phyloP scores from a whole-genome alignment of 2,329 filamentous ascomycete genomes.

The Colletotrichum sp. region DNA sequence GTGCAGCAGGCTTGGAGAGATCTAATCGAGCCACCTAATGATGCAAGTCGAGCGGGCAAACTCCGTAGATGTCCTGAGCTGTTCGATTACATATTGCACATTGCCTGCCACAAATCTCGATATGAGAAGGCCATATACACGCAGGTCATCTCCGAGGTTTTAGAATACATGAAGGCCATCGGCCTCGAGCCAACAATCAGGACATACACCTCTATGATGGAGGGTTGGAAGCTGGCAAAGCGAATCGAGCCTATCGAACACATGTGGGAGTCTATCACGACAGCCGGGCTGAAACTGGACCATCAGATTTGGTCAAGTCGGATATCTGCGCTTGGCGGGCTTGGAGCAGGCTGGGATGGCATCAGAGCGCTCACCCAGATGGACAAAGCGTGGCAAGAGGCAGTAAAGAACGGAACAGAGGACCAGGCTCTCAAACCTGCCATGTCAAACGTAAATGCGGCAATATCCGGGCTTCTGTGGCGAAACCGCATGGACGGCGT shows the following conservation, averaged over 20 bases:
- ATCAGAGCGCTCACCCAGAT: conserved; percentile 71
- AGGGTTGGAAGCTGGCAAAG: conserved; percentile 67
- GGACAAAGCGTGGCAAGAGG: conserved; percentile 61
- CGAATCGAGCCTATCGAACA: conserved; percentile 66
- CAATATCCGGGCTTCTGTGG: conserved; percentile 66
- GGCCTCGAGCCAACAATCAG: conserved; percentile 63
- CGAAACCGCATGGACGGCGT: conserved; percentile 53
- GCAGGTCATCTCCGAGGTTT: conserved; percentile 25
- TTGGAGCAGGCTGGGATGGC: conserved; percentile 58
- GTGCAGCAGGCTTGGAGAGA: conserved; percentile 32
- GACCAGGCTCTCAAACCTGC: conserved; percentile 59
- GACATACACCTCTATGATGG: conserved; percentile 77
- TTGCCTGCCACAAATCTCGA: conserved; percentile 35
- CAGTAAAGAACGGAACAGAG: conserved; percentile 31
- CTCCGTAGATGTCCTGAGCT: conserved; percentile 38
- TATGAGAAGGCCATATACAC: not conserved
- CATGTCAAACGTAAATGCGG: conserved; percentile 72
- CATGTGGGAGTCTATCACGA: conserved; percentile 70
- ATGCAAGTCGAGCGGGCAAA: conserved; percentile 27
- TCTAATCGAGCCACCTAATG: conserved; percentile 30
- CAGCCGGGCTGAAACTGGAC: conserved; percentile 66
- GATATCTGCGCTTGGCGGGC: conserved; percentile 68
- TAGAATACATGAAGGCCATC: conserved; percentile 48
- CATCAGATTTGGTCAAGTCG: conserved; percentile 71
- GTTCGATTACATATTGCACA: conserved; percentile 45